Conservation (phyloP, 2,329 filamentous ascomycete genomes). For the Pseudogymnoascus sp. region DNA sequence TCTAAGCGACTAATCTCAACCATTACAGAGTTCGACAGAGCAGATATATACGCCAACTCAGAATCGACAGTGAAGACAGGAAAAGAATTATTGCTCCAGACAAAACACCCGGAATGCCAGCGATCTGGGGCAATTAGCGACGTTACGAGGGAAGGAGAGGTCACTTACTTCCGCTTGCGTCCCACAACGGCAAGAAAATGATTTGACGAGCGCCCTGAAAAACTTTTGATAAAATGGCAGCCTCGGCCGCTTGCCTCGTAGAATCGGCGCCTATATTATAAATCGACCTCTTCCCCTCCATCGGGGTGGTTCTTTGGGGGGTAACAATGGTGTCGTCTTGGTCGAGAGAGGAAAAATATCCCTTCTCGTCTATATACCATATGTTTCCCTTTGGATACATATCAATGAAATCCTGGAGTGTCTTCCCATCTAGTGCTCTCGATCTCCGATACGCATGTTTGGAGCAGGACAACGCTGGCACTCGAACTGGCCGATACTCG, state of each 20-base stretch:
- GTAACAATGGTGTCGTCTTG: slow-evolving; percentile 17
- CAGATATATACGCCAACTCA: slow-evolving; percentile 22
- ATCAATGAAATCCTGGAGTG: slow-evolving; percentile 22
- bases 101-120: slow-evolving; percentile 25
- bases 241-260: slow-evolving; percentile 21
- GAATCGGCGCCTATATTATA: slow-evolving; percentile 1
- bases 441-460: slow-evolving; percentile 19
- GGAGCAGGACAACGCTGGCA: slow-evolving; percentile 23
- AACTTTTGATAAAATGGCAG: slow-evolving; percentile 22
- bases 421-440: slow-evolving; percentile 21
- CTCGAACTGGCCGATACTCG: slow-evolving; percentile 21
- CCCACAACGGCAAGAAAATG: slow-evolving; percentile 28
- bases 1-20: slow-evolving; percentile 25
- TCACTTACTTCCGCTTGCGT: slow-evolving; percentile 23
- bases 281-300: not conserved
- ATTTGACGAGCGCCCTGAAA: slow-evolving; percentile 26
- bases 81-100: slow-evolving; percentile 21
- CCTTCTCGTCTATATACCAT: slow-evolving; percentile 27
- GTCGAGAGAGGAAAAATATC: slow-evolving; percentile 26
- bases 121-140: slow-evolving; percentile 16
- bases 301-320: not conserved
- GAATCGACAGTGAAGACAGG: slow-evolving; percentile 24
- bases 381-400: slow-evolving; percentile 27
- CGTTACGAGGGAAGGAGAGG: not conserved
- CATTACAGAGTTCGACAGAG: slow-evolving; percentile 25